Evolutionary conservation across 2,329 filamentous ascomycete species (phyloP).

Genomic region (Sarocladiaceae sp.): DNA sequence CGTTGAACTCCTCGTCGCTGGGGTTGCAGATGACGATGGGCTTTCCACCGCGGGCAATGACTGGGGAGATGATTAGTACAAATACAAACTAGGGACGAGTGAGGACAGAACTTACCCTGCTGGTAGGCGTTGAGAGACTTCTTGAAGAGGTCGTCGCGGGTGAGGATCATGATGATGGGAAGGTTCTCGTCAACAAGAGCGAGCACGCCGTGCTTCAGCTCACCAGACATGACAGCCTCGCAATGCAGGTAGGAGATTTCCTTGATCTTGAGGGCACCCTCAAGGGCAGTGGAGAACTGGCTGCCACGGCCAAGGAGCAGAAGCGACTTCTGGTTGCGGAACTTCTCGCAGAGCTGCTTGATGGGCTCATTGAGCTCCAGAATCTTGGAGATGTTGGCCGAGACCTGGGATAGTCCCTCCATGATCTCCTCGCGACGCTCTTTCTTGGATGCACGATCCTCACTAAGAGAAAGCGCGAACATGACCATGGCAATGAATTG

Average conservation of each 20-base stretch:
- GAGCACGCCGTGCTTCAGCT: constrained; percentile 97
- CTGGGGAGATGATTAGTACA: constrained; percentile 36
- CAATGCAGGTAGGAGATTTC: constrained; percentile 99
- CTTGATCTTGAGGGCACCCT: constrained; percentile 99
- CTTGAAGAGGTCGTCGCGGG: constrained; percentile 89
- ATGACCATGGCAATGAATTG: constrained; percentile 99
- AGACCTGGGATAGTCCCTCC: constrained; percentile 81
- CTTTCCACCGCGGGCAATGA: constrained; percentile 90
- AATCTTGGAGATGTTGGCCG: constrained; percentile 85
- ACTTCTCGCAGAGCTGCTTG: constrained; percentile 87
- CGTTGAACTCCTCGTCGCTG: constrained; percentile 79
- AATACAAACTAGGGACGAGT: neutral
- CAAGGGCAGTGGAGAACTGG: constrained; percentile 93
- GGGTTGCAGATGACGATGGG: constrained; percentile 99
- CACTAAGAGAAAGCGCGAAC: constrained; percentile 93
- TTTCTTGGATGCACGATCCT: constrained; percentile 93
- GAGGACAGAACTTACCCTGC: constrained; percentile 59
- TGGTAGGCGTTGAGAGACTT: constrained; percentile 99
- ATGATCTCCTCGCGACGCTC: constrained; percentile 93
- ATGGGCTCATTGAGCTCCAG: constrained; percentile 87
- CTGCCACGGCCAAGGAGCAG: constrained; percentile 89
- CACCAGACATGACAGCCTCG: constrained; percentile 99
- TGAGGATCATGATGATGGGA: constrained; percentile 99
- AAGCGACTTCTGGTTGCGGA: constrained; percentile 96
- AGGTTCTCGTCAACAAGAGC: constrained; percentile 97